Base-by-base conservation (phyloP, 345 rosid genomes). In the Gossypium mustelinum region DNA sequence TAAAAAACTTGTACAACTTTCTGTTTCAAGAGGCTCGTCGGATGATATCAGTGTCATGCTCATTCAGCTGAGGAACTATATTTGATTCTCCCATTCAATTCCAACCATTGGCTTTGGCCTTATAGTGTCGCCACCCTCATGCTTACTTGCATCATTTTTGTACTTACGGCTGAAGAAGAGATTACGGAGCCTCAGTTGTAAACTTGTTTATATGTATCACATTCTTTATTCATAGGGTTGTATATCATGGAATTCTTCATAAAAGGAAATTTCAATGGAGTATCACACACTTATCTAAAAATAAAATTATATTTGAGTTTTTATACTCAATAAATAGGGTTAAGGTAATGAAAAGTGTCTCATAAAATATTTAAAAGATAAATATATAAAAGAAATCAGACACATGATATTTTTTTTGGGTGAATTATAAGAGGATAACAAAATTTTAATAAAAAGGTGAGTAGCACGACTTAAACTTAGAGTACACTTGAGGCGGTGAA, bases 21-120 rank as follows among this genome's bases (percentile, higher is more conserved):
- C 87, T 0, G 87, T 74, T 45, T 85, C 98, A 3, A 66, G 96
- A 65, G 96, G 98, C 50, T 92, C 94, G 1, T 66, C 71, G 5
- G 98, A 94, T 77, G 98, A 94, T 78, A 87, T 83, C 47, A 94
- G 89, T 68, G 94, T 85, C 4, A 83, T 89, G 88, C 58, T 94
- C 47, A 79, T 94, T 56, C 87, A 84, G 18, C 74, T 94, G 56
- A 79, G 76, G 20, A 68, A 39, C 61, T 84, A 81, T 77, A 67
- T 77, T 14, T 82, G 48, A 69, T 22, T 52, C 24, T 20, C 68
- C 63, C 16, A 70, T 39, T 56, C 12, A 51, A 71, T 10, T 55
- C 12, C 0, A 27, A 34, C 17, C 10, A 25, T 54, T 48, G 43
- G 50, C 43, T 48, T 18, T 34, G 22, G 72, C 34, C 55, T 12